Evolutionary conservation across 225 moss, liverwort and hornwort genomes (phyloP).

Genomic region (Thuidium tamariscinum): DNA sequence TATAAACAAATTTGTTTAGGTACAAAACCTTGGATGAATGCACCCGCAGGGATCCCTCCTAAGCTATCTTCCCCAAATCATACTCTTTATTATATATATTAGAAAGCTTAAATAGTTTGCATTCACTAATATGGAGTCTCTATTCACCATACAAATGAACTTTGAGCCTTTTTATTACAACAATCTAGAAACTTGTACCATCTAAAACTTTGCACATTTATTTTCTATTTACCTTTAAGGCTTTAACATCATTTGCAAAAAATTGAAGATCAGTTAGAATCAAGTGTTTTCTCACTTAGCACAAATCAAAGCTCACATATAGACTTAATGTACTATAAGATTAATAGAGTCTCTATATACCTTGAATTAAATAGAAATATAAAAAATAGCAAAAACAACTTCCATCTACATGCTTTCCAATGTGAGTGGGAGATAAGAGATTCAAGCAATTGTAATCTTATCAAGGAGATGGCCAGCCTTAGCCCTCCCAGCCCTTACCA

Average conservation of each 20-base stretch:
- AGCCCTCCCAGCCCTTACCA: rapidly evolving
- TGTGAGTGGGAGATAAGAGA: neutral
- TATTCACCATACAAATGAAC: too few relatives aligned
- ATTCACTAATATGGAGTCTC: neutral
- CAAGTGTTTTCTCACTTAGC: neutral
- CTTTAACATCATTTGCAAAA: too few relatives aligned
- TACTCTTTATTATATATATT: neutral
- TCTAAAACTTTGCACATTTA: neutral
- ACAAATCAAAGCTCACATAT: neutral
- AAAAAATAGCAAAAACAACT: neutral
- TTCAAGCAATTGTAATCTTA: neutral
- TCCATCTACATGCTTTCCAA: neutral
- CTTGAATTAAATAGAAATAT: neutral
- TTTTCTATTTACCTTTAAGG: too few relatives aligned
- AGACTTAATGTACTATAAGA: neutral
- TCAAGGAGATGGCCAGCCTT: neutral
- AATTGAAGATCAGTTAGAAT: neutral
- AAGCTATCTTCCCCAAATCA: neutral
- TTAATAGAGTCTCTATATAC: neutral
- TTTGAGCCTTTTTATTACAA: neutral
- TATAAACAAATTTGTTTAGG: too few relatives aligned
- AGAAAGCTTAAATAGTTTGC: neutral
- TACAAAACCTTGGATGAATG: too few relatives aligned
- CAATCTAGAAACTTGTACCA: neutral
- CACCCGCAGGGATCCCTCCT: neutral